Evolutionary conservation across 2,329 filamentous ascomycete species (phyloP).

Genomic region (Neoarthrinium moseri): DNA sequence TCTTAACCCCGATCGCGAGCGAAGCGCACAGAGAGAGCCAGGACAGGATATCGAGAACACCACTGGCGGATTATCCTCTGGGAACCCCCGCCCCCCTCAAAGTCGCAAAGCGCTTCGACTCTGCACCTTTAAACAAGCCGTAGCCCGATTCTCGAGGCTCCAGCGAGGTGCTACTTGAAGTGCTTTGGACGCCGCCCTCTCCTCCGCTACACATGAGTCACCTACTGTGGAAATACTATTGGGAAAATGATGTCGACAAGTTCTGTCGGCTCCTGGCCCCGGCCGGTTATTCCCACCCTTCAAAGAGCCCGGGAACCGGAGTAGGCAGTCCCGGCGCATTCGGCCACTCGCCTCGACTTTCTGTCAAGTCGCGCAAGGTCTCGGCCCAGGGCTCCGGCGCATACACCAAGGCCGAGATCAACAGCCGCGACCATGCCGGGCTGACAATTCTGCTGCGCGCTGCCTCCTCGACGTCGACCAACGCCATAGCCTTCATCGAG

Average conservation of each 20-base stretch:
- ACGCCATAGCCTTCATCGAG: slow-evolving; percentile 71
- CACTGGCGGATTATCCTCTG: slow-evolving; percentile 12
- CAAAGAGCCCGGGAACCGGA: slow-evolving; percentile 48
- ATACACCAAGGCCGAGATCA: slow-evolving; percentile 67
- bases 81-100: slow-evolving; percentile 4
- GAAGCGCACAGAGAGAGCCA: neutral
- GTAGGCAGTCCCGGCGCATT: slow-evolving; percentile 38
- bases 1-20: neutral
- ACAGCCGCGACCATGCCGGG: slow-evolving; percentile 78
- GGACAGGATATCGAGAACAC: neutral
- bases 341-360: slow-evolving; percentile 49
- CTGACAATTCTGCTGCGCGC: slow-evolving; percentile 83
- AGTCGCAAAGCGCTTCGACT: slow-evolving; percentile 32
- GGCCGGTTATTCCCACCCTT: slow-evolving; percentile 53
- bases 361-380: slow-evolving; percentile 49
- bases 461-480: slow-evolving; percentile 70
- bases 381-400: slow-evolving; percentile 47
- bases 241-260: slow-evolving; percentile 95
- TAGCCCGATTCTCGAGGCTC: slow-evolving; percentile 69
- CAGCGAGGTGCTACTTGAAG: slow-evolving; percentile 79
- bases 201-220: slow-evolving; percentile 77
- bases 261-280: slow-evolving; percentile 87
- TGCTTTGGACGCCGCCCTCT: slow-evolving; percentile 42
- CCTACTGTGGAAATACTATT: slow-evolving; percentile 93
- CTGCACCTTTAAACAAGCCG: slow-evolving; percentile 87